A percentile compares a stretch with the other conserved stretches of the same genome.
These are phyloP conservation scores for Hawksworthiomyces lignivorus DNA, from an alignment of 2,329 filamentous ascomycete species.

Conservation along the genomic window DNA sequence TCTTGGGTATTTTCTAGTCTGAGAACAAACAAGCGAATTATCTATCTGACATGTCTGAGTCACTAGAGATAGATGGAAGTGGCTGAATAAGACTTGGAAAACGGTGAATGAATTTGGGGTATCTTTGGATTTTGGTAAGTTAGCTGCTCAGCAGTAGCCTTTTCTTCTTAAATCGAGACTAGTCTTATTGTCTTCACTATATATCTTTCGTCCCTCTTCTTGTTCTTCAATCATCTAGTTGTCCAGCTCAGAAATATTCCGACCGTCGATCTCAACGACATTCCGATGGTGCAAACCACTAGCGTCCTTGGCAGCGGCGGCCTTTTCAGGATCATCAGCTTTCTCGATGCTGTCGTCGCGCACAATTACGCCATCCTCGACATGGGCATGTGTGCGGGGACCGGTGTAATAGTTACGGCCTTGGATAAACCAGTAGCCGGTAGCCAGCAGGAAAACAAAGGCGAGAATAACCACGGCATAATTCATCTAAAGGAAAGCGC, in stretches of 20 bases:
- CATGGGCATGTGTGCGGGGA: slow-evolving; percentile 26
- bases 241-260: too few species aligned
- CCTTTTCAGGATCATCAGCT: slow-evolving; percentile 8
- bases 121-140: too few species aligned
- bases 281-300: slow-evolving; percentile 13
- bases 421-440: slow-evolving; percentile 36
- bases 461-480: slow-evolving; percentile 44
- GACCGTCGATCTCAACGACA: too few species aligned
- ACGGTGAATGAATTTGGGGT: too few species aligned
- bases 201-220: not conserved
- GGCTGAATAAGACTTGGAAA: too few species aligned
- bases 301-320: not conserved
- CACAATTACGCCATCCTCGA: slow-evolving; percentile 19
- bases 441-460: slow-evolving; percentile 35
- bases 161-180: too few species aligned
- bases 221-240: not conserved
- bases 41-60: too few species aligned
- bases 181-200: too few species aligned
- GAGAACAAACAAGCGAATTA: too few species aligned
- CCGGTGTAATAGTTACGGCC: slow-evolving; percentile 42
- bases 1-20: too few species aligned
- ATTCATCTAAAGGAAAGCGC: slow-evolving; percentile 39
- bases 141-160: too few species aligned
- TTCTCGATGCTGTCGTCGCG: slow-evolving; percentile 11
- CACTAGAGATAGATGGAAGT: too few species aligned